These are phyloP conservation scores for Colletotrichum plurivorum DNA, from an alignment of 2,329 filamentous ascomycete species.

Conservation along the genomic window DNA sequence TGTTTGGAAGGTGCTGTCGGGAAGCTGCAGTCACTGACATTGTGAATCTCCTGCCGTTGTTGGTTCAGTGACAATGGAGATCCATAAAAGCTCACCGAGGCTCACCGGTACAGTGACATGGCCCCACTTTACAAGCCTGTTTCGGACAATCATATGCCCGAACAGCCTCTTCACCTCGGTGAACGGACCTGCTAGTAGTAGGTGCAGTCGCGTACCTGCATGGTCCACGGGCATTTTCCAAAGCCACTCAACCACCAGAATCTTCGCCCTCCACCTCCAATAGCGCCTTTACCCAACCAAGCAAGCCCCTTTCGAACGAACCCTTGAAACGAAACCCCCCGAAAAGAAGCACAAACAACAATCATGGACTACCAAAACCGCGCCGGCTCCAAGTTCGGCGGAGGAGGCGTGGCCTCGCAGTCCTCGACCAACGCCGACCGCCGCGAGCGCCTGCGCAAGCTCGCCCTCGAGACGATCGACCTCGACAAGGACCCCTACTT, in stretches of 20 bases:
- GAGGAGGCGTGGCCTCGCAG: slow-evolving; percentile 94
- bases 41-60: neutral
- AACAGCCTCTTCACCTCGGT: slow-evolving; percentile 18
- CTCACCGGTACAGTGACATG: neutral
- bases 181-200: neutral
- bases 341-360: neutral
- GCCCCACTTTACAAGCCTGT: neutral
- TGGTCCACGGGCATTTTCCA: too few species aligned
- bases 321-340: neutral
- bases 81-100: slow-evolving; percentile 1
- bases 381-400: slow-evolving; percentile 97
- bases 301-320: neutral
- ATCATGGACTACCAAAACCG: slow-evolving; percentile 87
- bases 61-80: neutral
- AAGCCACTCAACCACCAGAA: neutral
- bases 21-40: neutral
- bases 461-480: slow-evolving; percentile 98
- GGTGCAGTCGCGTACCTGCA: neutral
- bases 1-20: neutral
- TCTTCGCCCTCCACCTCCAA: neutral
- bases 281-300: neutral
- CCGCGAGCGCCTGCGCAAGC: slow-evolving; percentile 95
- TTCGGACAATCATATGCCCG: slow-evolving; percentile 25
- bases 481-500: slow-evolving; percentile 99
- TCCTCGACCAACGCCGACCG: slow-evolving; percentile 97